Evolutionary conservation across 164 flowering plant genomes (phyloP), one percentile per base, ranked within the genome.

Genomic region (Magnolia sinica): DNA sequence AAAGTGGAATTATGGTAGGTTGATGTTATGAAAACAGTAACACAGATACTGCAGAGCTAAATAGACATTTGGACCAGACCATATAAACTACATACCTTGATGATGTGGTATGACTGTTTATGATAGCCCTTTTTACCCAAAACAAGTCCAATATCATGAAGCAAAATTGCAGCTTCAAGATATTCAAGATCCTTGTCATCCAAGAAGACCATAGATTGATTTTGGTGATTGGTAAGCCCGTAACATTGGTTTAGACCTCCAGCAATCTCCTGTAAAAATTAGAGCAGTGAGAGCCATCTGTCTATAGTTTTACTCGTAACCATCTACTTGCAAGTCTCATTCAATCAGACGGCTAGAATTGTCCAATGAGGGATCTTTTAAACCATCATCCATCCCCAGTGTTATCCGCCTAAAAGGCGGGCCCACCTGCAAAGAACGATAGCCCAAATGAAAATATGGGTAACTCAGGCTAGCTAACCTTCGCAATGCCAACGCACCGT

Each of bases 131-230:
- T 89, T 81, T 87, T 83, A 64, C 92, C 91, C 79, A 78, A 68
- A 79, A 72, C 82, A 51, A 78, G 76, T 49, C 94, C 97, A 74
- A 90, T 85, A 73, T 84, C 87, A 81, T 90, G 93, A 83, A 92
- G 94, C 81, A 92, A 76, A 81, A 91, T 87, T 22, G 94, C 94
- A 82, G 93, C 94, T 85, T 92, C 92, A 70, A 92, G 89, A 81
- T 85, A 91, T 78, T 92, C 94, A 74, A 89, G 84, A 86, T 92
- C 90, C 79, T 82, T 85, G 16, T 82, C 89, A 77, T 82, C 85
- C 76, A 87, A 82, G 73, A 80, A 75, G 37, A 73, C 72, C 7
- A 22, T 55, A 78, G 59, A 64, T 51, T 75, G 55, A 67, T 68
- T 73, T 27, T 73, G 81, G 76, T 73, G 66, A 71, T 68, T 75